Evolutionary conservation across 2,329 filamentous ascomycete genomes (phyloP).

Genomic region (Cladosporium austrohemisphaericum): DNA sequence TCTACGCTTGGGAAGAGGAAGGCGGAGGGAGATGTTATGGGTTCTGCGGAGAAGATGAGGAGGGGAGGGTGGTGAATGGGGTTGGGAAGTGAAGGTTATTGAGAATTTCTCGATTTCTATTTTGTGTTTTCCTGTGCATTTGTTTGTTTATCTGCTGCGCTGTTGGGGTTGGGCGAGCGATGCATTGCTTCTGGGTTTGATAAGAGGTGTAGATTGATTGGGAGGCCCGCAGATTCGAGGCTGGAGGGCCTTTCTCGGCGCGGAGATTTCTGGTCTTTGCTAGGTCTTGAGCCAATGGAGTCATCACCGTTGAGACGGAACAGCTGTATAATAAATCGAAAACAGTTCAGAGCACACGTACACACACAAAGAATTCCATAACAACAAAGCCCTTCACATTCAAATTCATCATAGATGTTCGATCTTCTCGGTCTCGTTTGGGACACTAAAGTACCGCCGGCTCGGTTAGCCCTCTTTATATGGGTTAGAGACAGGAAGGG

Average conservation of each 20-base stretch:
- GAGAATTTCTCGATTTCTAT: too few species aligned
- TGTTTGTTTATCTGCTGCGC: too few species aligned
- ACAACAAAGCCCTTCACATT: background rate
- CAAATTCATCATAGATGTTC: background rate
- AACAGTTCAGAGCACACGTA: background rate
- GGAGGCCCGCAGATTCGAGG: too few species aligned
- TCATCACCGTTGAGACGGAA: too few species aligned
- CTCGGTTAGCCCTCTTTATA: background rate
- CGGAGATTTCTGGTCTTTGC: too few species aligned
- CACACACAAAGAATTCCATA: background rate
- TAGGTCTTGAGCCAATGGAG: too few species aligned
- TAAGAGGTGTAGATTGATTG: too few species aligned
- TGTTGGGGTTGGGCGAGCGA: too few species aligned
- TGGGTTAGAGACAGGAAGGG: background rate
- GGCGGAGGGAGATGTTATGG: constrained; percentile 27
- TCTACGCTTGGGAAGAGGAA: constrained; percentile 33
- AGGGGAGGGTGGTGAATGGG: constrained; percentile 8
- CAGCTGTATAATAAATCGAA: background rate
- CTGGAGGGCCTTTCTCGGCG: too few species aligned
- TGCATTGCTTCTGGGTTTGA: too few species aligned
- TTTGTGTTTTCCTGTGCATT: too few species aligned
- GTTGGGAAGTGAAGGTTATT: too few species aligned
- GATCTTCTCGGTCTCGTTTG: background rate
- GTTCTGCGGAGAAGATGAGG: constrained; percentile 11
- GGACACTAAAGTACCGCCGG: background rate